A percentile compares a stretch with the other conserved stretches of the same genome.
Conservation (phyloP, 371 early-diverging fungal genomes). For the Actinomortierella wolfii region DNA sequence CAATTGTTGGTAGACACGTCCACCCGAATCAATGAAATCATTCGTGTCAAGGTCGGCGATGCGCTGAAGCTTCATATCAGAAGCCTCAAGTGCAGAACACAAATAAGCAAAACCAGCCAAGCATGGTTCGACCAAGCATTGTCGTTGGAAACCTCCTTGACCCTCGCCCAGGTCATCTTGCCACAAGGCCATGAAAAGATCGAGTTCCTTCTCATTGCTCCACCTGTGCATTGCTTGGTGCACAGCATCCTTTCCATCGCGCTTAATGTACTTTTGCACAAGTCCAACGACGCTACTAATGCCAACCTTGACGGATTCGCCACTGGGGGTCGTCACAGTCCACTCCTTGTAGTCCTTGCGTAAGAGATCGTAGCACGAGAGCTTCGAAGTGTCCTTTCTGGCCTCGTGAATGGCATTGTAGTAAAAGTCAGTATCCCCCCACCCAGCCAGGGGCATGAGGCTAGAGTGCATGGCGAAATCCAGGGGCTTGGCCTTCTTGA, state of each 20-base stretch:
- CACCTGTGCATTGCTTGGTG: slow-evolving; percentile 38
- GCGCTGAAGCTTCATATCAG: slow-evolving; percentile 17
- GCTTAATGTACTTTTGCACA: slow-evolving; percentile 56
- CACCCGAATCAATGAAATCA: slow-evolving; percentile 15
- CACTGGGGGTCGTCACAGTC: slow-evolving; percentile 24
- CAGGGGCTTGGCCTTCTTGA: slow-evolving; percentile 55
- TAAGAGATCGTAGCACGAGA: slow-evolving; percentile 61
- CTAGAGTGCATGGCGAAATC: slow-evolving; percentile 56
- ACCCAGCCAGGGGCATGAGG: slow-evolving; percentile 21
- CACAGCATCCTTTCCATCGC: slow-evolving; percentile 22
- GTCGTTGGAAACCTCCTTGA: slow-evolving; percentile 61
- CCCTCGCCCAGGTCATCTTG: slow-evolving; percentile 54
- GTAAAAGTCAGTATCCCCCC: slow-evolving; percentile 19
- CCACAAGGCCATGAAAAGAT: slow-evolving; percentile 64
- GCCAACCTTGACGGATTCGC: slow-evolving; percentile 59
- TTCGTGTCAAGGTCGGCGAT: slow-evolving; percentile 14
- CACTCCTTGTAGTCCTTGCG: slow-evolving; percentile 84
- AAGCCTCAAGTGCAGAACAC: slow-evolving; percentile 36
- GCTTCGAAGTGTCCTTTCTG: slow-evolving; percentile 55
- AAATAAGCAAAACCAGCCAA: slow-evolving; percentile 23
- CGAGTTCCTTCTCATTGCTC: slow-evolving; percentile 51
- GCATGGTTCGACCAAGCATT: slow-evolving; percentile 59
- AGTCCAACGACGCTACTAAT: slow-evolving; percentile 68
- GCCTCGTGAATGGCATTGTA: slow-evolving; percentile 59
- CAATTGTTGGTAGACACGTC: slow-evolving; percentile 52